Base-by-base conservation (phyloP, 148 eudicot species). In the Vaccinium myrtillus region DNA sequence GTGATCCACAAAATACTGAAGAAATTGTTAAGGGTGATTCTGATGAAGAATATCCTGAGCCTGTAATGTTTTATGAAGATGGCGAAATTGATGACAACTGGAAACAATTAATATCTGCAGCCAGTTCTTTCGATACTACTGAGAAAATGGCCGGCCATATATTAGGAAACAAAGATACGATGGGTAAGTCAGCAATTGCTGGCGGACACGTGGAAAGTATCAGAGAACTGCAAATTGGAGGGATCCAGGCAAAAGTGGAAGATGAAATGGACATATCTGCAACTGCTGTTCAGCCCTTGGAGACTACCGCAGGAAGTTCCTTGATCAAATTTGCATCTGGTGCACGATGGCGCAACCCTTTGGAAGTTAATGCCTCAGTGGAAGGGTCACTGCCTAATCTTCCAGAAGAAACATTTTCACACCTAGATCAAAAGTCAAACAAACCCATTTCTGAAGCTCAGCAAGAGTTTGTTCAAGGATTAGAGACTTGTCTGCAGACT, bases 21-120 rank as follows among this genome's bases (percentile, higher is more conserved):
- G 89, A 88, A 54, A 86, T 95, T 84, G 95, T 94, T 87, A 96
- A 92, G 83, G 95, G 84, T 86, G 99, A 97, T 75, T 95, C 99
- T 15, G 99, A 97, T 91, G 99, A 97, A 43, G 98, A 97, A 84
- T 92, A 83, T 84, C 94, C 94, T 18, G 99, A 97, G 84, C 96
- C 99, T 81, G 88, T 93, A 53, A 91, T 87, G 88, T 82, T 90
- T 75, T 79, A 85, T 87, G 94, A 92, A 77, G 87, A 94, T 85
- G 93, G 89, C 77, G 89, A 89, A 82, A 84, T 88, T 80, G 92
- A 87, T 75, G 86, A 86, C 49, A 84, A 87, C n/a, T 70, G 88
- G 83, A 87, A 84, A 76, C 77, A 83, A 67, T 82, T 86, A 59
- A 81, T 87, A 70, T 83, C 87, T 86, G 75, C 58, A n/a, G 84